Evolutionary conservation across 2,329 filamentous ascomycete species (phyloP), one percentile per base, ranked within the genome.

Genomic region (Pseudogymnoascus sp.): DNA sequence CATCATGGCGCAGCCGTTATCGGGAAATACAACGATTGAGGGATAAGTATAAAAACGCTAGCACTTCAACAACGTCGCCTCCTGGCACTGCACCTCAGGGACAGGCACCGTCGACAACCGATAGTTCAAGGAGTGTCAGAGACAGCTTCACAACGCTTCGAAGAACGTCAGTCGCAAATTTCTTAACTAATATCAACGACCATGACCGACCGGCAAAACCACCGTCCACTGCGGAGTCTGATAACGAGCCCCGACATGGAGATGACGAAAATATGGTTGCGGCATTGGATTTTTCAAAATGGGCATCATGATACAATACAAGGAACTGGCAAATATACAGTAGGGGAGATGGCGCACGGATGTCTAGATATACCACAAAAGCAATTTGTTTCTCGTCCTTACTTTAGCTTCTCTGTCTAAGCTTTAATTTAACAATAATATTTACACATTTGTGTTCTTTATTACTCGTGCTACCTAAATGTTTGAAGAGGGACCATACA

Each of bases 1-100:
- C 91, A 10, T 90, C 91, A 7, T 98, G 95, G 95, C 87, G 91
- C 64, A 90, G 89, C 69, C 87, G 95, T 59, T 82, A 98, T 11
- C 85, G 89, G 59, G 90, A 93, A 73, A 96, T 99, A 72, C 89
- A 89, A 72, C 84, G 86, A 50, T 82, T 99, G 60, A 86, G 92
- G 28, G 90, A 96, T 64, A 85, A 83, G 64, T 82, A 88, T 68
- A 79, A 77, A 1, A 68, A 37, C 28, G 62, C 65, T 3, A 62
- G 64, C n/a, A 14, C 35, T 11, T 69, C 68, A 28, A 62, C 67
- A 43, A 67, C 64, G 2, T 72, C 71, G 19, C 70, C 68, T 31
- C 66, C 59, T 50, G 61, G 31, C 43, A 43, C 50, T 11, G 61
- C 10, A 41, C 69, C 5, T 28, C 26, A 43, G n/a, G 56, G 62